Evolutionary conservation across 129 eudicot genomes (phyloP).

Genomic region (Rutidosis leptorrhynchoides): DNA sequence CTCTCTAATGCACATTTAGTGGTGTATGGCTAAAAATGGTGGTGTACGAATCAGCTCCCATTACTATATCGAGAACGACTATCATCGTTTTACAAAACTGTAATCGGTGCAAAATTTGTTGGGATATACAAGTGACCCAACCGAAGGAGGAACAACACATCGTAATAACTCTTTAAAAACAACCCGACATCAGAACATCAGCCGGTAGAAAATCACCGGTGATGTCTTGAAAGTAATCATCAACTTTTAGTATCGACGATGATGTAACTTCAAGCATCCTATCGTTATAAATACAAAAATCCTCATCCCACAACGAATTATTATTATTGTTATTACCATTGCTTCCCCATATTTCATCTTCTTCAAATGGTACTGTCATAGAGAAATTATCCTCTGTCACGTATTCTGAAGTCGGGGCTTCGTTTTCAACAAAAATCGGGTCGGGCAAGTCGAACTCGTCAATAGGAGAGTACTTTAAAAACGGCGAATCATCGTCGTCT

Average conservation of each 20-base stretch:
- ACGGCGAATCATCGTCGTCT: slow-evolving; percentile 31
- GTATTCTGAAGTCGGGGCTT: slow-evolving; percentile 21
- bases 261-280: slow-evolving; percentile 37
- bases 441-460: slow-evolving; percentile 20
- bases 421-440: slow-evolving; percentile 8
- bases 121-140: slow-evolving; percentile 25
- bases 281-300: slow-evolving; percentile 27
- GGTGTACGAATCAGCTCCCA: no score
- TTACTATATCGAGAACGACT: slow-evolving; percentile 18
- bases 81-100: slow-evolving; percentile 27
- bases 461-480: background rate
- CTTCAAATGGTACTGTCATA: slow-evolving; percentile 18
- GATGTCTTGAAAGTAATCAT: slow-evolving; percentile 54
- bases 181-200: slow-evolving; percentile 43
- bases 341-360: slow-evolving; percentile 24
- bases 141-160: background rate
- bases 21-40: no score
- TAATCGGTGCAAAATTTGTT: slow-evolving; percentile 43
- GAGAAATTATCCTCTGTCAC: slow-evolving; percentile 28
- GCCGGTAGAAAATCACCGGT: slow-evolving; percentile 38
- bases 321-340: background rate
- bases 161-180: slow-evolving; percentile 5
- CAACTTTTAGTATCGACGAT: slow-evolving; percentile 34
- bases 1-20: no score
- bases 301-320: slow-evolving; percentile 15